Conservation (phyloP, 371 early-diverging fungal genomes). For the Mucor circinelloides region DNA sequence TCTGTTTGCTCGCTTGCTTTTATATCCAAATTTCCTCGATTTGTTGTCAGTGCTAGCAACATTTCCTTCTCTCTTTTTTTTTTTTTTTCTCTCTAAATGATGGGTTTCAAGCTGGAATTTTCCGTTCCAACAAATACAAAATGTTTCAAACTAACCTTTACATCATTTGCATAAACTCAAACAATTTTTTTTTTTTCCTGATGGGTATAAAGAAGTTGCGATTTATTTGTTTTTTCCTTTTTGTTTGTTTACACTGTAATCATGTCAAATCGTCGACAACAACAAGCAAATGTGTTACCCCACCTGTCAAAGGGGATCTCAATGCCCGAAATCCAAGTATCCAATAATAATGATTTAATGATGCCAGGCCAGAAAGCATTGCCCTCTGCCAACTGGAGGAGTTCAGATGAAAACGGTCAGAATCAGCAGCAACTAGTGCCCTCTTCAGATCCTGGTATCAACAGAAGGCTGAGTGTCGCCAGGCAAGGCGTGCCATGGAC, state of each 20-base stretch:
- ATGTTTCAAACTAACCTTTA: not conserved
- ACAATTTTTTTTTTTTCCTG: not conserved
- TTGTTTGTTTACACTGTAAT: constrained; percentile 1
- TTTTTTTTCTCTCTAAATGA: not conserved
- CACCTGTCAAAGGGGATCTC: constrained; percentile 42
- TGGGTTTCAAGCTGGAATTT: constrained; percentile 13
- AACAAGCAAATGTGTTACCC: constrained; percentile 27
- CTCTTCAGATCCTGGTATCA: constrained; percentile 7
- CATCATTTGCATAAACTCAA: constrained; percentile 5
- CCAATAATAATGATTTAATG: not conserved
- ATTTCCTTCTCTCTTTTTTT: not conserved
- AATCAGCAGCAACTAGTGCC: constrained; percentile 10
- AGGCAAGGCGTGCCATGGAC: constrained; percentile 29
- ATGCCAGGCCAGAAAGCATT: constrained; percentile 29
- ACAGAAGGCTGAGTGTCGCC: not conserved
- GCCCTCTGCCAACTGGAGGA: constrained; percentile 15
- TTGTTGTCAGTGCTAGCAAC: constrained; percentile 1
- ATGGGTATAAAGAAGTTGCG: not conserved
- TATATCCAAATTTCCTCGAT: not conserved
- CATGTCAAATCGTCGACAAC: constrained; percentile 13
- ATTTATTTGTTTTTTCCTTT: constrained; percentile 8
- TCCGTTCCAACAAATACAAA: constrained; percentile 8
- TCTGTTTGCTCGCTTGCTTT: not conserved
- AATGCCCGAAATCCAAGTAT: constrained; percentile 23
- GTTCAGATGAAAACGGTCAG: not conserved